phyloP scores from a whole-genome alignment of 2,329 filamentous ascomycete genomes.

The Aspergillus pseudoglaucus region DNA sequence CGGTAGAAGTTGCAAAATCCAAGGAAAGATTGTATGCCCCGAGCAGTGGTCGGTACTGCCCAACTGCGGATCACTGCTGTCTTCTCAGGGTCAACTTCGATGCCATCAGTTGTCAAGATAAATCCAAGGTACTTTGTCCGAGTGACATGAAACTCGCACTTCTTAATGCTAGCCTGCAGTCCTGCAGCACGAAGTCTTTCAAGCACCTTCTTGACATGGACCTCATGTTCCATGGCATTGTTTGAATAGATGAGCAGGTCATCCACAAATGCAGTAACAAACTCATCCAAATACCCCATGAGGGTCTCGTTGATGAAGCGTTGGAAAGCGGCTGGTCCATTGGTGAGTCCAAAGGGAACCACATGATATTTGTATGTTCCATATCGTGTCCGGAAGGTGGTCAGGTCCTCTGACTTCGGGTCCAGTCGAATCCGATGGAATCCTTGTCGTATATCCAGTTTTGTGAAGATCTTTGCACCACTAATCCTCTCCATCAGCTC shows the following conservation, averaged over 20 bases:
- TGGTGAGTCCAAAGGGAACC: slow-evolving; percentile 1
- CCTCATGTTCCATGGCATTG: slow-evolving; percentile 1
- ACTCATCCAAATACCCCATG: not conserved
- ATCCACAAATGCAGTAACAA: slow-evolving; percentile 2
- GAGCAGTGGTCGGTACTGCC: not conserved
- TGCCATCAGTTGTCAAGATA: slow-evolving; percentile 17
- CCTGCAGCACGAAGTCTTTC: slow-evolving; percentile 9
- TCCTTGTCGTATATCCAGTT: slow-evolving; percentile 14
- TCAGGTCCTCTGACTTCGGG: not conserved
- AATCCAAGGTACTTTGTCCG: slow-evolving; percentile 26
- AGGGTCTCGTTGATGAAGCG: slow-evolving; percentile 1
- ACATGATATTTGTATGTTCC: slow-evolving; percentile 1
- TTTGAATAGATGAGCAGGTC: slow-evolving; percentile 4
- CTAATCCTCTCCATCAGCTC: slow-evolving; percentile 16
- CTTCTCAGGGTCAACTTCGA: slow-evolving; percentile 21
- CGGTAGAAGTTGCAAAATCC: slow-evolving; percentile 30
- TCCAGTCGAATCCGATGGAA: slow-evolving; percentile 1
- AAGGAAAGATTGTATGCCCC: slow-evolving; percentile 20
- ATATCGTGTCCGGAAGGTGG: slow-evolving; percentile 1
- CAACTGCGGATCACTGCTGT: slow-evolving; percentile 13
- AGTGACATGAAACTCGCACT: slow-evolving; percentile 24
- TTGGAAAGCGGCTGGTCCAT: slow-evolving; percentile 6
- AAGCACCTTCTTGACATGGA: slow-evolving; percentile 2
- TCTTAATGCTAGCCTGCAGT: slow-evolving; percentile 16
- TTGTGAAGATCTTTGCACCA: slow-evolving; percentile 10